Conservation (phyloP, 208 protist species). For the Trichomonas tenax region DNA sequence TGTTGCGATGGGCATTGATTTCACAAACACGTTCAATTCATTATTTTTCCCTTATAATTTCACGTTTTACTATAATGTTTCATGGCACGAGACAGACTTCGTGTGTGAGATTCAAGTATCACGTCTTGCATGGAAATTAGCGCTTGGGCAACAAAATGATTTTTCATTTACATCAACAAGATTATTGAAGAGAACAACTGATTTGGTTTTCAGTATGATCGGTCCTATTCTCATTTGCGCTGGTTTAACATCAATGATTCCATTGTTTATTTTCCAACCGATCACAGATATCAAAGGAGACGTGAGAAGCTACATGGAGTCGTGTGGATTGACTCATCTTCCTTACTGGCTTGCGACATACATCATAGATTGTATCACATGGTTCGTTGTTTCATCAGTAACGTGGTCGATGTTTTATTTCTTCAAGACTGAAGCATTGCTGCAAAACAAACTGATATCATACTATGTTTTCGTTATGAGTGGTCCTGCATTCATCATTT, state of each 20-base stretch:
- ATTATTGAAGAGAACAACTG: not conserved
- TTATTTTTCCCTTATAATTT: no score
- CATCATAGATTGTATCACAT: not conserved
- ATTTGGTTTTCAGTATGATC: not conserved
- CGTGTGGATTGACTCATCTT: not conserved
- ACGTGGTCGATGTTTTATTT: not conserved
- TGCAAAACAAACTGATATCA: not conserved
- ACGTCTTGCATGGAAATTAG: not conserved
- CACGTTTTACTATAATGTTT: no score
- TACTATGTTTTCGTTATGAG: not conserved
- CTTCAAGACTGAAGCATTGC: not conserved
- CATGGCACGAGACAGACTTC: no score
- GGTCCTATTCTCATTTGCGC: not conserved
- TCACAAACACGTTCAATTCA: no score
- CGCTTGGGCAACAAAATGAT: not conserved
- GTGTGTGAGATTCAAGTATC: no score
- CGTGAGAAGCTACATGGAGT: not conserved
- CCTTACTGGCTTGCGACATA: not conserved
- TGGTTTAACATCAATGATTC: not conserved
- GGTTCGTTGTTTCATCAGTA: not conserved
- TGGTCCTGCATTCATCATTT: not conserved
- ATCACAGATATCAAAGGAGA: not conserved
- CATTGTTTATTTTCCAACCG: not conserved
- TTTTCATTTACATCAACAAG: not conserved
- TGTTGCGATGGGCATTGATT: no score